Conservation (phyloP, 164 flowering plant genomes). For the Stephania yunnanensis region DNA sequence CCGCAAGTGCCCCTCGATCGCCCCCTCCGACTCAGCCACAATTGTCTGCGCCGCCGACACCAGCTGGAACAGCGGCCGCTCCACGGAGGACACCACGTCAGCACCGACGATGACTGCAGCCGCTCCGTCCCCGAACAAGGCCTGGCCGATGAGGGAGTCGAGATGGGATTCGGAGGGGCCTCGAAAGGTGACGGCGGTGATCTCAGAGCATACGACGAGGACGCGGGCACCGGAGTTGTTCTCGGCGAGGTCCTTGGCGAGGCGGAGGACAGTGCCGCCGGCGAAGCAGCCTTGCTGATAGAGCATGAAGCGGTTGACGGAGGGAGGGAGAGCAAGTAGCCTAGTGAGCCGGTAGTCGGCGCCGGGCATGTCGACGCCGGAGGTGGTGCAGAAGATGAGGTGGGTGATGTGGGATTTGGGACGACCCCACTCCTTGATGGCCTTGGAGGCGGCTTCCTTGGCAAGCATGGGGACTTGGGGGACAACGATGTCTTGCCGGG, state of each 20-base stretch:
- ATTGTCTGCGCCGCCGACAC: slow-evolving; percentile 4
- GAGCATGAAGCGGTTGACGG: slow-evolving; percentile 12
- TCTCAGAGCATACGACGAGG: slow-evolving; percentile 19
- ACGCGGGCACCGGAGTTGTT: slow-evolving; percentile 19
- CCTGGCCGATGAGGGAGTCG: slow-evolving; percentile 16
- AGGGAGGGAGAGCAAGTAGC: slow-evolving; percentile 6
- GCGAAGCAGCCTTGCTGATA: slow-evolving; percentile 17
- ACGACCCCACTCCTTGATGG: slow-evolving; percentile 3
- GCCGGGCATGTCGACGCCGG: slow-evolving; percentile 19
- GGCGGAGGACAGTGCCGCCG: slow-evolving; percentile 11
- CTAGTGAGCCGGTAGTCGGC: slow-evolving; percentile 13
- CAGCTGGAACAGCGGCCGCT: slow-evolving; percentile 2
- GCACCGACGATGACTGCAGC: slow-evolving; percentile 16
- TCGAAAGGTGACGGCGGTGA: slow-evolving; percentile 14
- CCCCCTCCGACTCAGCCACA: slow-evolving; percentile 1
- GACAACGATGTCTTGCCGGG: not conserved
- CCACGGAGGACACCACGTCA: not conserved
- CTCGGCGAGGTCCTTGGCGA: slow-evolving; percentile 22
- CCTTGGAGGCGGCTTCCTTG: slow-evolving; percentile 1
- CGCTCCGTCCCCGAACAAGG: slow-evolving; percentile 19
- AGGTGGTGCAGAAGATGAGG: slow-evolving; percentile 15
- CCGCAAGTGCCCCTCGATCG: slow-evolving; percentile 15
- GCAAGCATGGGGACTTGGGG: not conserved
- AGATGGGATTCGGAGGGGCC: slow-evolving; percentile 15
- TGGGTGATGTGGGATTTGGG: slow-evolving; percentile 2